Conservation (phyloP, 1,284 basidiomycete genomes). For the Coniophora puteana region DNA sequence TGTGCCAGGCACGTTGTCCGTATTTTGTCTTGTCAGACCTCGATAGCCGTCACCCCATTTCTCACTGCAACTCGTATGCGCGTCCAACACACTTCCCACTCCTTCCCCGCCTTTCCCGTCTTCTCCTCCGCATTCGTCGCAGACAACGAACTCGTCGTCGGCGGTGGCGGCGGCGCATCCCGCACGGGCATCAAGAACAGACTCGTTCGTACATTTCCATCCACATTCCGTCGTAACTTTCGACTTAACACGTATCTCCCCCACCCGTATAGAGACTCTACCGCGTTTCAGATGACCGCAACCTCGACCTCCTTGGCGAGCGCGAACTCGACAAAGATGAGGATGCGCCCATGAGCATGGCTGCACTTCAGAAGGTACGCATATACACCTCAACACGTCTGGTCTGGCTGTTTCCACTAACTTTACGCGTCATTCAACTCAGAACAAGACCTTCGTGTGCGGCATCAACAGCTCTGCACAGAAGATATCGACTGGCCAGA, state of each 20-base stretch:
- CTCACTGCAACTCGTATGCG: slow-evolving; percentile 72
- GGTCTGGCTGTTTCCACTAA: background rate
- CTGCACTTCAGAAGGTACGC: slow-evolving; percentile 59
- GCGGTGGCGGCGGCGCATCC: slow-evolving; percentile 84
- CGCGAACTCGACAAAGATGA: slow-evolving; percentile 75
- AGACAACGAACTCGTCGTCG: slow-evolving; percentile 73
- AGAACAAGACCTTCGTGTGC: slow-evolving; percentile 62
- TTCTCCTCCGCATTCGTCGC: slow-evolving; percentile 85
- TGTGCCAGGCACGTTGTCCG: too few relatives aligned
- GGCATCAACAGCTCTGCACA: slow-evolving; percentile 80
- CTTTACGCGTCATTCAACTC: slow-evolving; percentile 14
- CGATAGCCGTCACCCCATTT: too few relatives aligned
- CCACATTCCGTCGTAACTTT: slow-evolving; percentile 31
- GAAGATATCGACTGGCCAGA: slow-evolving; percentile 59
- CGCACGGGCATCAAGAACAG: slow-evolving; percentile 90
- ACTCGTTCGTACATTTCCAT: too few relatives aligned
- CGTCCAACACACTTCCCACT: slow-evolving; percentile 73
- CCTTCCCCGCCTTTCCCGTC: slow-evolving; percentile 77
- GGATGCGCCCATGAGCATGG: slow-evolving; percentile 94
- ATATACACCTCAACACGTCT: background rate
- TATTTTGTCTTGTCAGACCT: too few relatives aligned
- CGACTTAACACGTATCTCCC: slow-evolving; percentile 1
- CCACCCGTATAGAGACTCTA: slow-evolving; percentile 77
- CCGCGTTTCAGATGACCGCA: slow-evolving; percentile 55
- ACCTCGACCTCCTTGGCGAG: slow-evolving; percentile 62